A percentile compares a stretch with the other conserved stretches of the same genome.
These are phyloP conservation scores for Ascoidea asiatica DNA, from an alignment of 805 yeast species.

Conservation along the genomic window DNA sequence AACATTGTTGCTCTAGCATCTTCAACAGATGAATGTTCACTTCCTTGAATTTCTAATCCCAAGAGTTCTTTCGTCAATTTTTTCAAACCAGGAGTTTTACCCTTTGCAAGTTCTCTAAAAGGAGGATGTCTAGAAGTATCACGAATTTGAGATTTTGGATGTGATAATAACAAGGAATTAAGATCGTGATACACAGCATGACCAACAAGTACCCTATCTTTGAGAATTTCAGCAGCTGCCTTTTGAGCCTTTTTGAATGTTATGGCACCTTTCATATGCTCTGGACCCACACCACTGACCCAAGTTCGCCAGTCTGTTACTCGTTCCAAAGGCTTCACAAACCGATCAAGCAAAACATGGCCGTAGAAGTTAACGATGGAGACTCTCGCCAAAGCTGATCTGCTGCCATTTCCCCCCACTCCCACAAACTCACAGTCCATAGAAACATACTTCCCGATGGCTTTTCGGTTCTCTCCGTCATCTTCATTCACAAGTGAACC, in stretches of 20 bases:
- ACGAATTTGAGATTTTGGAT: conserved; percentile 48
- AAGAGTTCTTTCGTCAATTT: conserved; percentile 45
- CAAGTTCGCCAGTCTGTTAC: conserved; percentile 90
- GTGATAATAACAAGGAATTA: conserved; percentile 50
- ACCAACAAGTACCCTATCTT: conserved; percentile 57
- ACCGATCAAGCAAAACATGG: conserved; percentile 52
- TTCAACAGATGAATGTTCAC: conserved; percentile 76
- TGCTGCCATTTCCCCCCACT: conserved; percentile 59
- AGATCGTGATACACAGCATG: conserved; percentile 79
- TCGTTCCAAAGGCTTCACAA: conserved; percentile 58
- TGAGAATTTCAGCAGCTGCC: conserved; percentile 35
- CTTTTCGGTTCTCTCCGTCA: conserved; percentile 16
- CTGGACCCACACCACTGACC: conserved; percentile 77
- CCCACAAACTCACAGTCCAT: conserved; percentile 95
- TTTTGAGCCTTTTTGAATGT: conserved; percentile 54
- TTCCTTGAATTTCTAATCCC: conserved; percentile 51
- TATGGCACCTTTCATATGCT: conserved; percentile 52
- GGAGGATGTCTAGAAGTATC: conserved; percentile 60
- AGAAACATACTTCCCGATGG: conserved; percentile 63
- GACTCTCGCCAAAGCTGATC: conserved; percentile 71
- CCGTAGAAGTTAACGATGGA: conserved; percentile 82
- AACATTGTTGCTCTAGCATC: conserved; percentile 86
- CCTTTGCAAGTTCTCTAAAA: conserved; percentile 45
- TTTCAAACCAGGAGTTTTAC: conserved; percentile 64
- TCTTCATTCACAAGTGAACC: conserved; percentile 17